Evolutionary conservation across 2,329 filamentous ascomycete genomes (phyloP).

Genomic region (Penicillium palitans): DNA sequence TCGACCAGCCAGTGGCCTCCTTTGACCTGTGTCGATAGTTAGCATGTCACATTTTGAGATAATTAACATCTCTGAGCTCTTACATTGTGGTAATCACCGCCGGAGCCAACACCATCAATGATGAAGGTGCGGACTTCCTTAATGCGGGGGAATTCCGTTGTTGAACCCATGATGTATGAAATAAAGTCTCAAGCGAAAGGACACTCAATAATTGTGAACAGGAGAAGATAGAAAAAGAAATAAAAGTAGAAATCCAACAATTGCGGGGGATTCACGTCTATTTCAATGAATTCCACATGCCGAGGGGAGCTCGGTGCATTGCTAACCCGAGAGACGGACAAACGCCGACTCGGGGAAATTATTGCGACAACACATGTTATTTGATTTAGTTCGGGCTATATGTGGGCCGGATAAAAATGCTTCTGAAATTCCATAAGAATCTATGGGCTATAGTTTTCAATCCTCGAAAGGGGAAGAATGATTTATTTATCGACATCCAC

Average conservation of each 20-base stretch:
- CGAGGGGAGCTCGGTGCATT: slow-evolving; percentile 31
- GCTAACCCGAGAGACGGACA: slow-evolving; percentile 29
- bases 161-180: slow-evolving; percentile 32
- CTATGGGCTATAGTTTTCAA: neutral
- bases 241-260: slow-evolving; percentile 10
- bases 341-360: neutral
- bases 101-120: slow-evolving; percentile 49
- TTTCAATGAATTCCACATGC: slow-evolving; percentile 1
- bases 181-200: neutral
- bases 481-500: neutral
- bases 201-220: neutral
- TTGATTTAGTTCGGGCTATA: neutral
- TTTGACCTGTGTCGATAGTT: slow-evolving; percentile 36
- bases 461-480: neutral
- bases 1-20: slow-evolving; percentile 77
- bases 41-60: neutral
- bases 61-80: neutral
- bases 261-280: slow-evolving; percentile 14
- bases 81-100: slow-evolving; percentile 80
- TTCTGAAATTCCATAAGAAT: neutral
- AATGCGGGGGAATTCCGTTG: slow-evolving; percentile 44
- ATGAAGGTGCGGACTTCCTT: slow-evolving; percentile 49
- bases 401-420: neutral
- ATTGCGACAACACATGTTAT: neutral
- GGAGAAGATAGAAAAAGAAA: slow-evolving; percentile 3